phyloP scores from a whole-genome alignment of 495 filamentous ascomycete genomes.

The Hapsidospora chrysogenum region DNA sequence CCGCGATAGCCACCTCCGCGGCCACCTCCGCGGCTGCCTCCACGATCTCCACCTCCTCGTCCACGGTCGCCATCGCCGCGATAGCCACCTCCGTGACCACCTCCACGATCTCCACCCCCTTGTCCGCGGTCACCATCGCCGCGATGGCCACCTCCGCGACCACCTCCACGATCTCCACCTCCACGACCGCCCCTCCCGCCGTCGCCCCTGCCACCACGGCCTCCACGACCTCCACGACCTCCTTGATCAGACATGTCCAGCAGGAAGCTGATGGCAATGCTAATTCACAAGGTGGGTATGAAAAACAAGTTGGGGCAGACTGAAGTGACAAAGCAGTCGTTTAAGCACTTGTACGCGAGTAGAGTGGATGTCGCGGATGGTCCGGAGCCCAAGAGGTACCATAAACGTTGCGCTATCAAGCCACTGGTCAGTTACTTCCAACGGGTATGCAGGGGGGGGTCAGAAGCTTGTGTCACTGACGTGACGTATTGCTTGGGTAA shows the following conservation, averaged over 20 bases:
- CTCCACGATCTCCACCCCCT: constrained; percentile 10
- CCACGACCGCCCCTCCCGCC: constrained; percentile 7
- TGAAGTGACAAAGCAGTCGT: no score
- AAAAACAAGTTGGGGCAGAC: no score
- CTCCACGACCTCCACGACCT: constrained; percentile 7
- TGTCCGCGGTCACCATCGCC: constrained; percentile 8
- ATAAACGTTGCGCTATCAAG: no score
- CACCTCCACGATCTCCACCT: background rate
- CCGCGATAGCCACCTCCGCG: constrained; percentile 8
- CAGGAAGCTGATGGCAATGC: no score
- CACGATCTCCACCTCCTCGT: constrained; percentile 10
- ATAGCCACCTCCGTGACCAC: constrained; percentile 10
- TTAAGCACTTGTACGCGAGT: no score
- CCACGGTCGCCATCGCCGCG: constrained; percentile 8
- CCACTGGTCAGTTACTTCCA: no score
- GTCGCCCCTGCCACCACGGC: constrained; percentile 6
- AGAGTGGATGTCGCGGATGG: no score
- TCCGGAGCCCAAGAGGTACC: no score
- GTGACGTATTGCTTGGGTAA: no score
- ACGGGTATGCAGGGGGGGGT: no score
- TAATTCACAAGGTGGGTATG: no score
- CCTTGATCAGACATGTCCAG: constrained; percentile 2
- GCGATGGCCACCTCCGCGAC: background rate
- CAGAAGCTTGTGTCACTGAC: no score
- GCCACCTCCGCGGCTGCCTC: constrained; percentile 11